phyloP scores from a whole-genome alignment of 192 early-diverging fungal species.

The Coemansia biformis region DNA sequence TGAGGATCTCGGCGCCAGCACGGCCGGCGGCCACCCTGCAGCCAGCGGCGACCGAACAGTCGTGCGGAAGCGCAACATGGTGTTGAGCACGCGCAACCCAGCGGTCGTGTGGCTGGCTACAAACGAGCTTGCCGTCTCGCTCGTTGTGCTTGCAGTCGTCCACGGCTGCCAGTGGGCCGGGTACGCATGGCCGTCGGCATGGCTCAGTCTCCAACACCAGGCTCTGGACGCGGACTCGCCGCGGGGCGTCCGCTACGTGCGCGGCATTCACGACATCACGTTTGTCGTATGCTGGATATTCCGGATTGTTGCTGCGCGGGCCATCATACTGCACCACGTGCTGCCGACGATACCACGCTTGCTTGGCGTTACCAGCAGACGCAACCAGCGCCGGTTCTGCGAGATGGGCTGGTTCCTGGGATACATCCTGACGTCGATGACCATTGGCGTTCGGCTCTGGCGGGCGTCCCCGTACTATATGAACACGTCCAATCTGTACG shows the following conservation, averaged over 20 bases:
- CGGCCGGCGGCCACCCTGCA: neutral
- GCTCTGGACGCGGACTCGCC: neutral
- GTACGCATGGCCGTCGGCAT: slow-evolving; percentile 26
- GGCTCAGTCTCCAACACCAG: slow-evolving; percentile 32
- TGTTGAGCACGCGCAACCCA: slow-evolving; percentile 36
- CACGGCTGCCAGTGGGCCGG: slow-evolving; percentile 29
- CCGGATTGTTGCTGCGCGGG: slow-evolving; percentile 59
- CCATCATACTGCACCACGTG: slow-evolving; percentile 50
- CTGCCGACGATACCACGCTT: slow-evolving; percentile 18
- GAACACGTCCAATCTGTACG: slow-evolving; percentile 44
- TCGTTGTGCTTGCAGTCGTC: slow-evolving; percentile 15
- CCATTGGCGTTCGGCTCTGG: slow-evolving; percentile 34
- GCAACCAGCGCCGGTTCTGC: slow-evolving; percentile 46
- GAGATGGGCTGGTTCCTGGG: slow-evolving; percentile 52
- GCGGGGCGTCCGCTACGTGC: slow-evolving; percentile 13
- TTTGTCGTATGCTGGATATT: slow-evolving; percentile 64
- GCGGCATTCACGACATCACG: slow-evolving; percentile 55
- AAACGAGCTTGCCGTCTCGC: slow-evolving; percentile 27
- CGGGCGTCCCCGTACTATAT: slow-evolving; percentile 43
- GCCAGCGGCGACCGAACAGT: slow-evolving; percentile 2
- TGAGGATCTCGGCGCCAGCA: slow-evolving; percentile 2
- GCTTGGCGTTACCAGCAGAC: slow-evolving; percentile 16
- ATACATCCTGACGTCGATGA: slow-evolving; percentile 39
- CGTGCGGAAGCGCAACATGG: slow-evolving; percentile 10
- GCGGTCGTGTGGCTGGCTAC: slow-evolving; percentile 34